Conservation (phyloP, 2,329 filamentous ascomycete genomes). For the Phaeoacremonium minimum region DNA sequence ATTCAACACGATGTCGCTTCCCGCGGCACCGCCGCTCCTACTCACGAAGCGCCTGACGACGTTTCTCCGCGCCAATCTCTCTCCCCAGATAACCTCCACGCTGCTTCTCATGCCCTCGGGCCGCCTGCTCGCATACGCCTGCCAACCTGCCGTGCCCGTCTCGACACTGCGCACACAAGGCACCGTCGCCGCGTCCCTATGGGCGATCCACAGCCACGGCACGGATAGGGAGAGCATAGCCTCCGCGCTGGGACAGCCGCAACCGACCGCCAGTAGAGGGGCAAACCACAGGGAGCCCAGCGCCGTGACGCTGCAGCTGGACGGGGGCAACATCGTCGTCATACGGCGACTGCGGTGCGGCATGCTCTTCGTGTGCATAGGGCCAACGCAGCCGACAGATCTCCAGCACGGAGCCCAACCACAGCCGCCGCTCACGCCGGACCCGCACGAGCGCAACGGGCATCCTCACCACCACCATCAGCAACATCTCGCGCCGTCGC, state of each 20-base stretch:
- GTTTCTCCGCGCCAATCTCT: constrained; percentile 57
- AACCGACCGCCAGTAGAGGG: constrained; percentile 9
- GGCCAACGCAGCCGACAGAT: constrained; percentile 19
- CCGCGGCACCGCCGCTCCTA: constrained; percentile 56
- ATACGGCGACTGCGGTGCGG: constrained; percentile 55
- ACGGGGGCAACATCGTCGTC: constrained; percentile 51
- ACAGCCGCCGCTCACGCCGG: background rate
- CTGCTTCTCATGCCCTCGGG: constrained; percentile 57
- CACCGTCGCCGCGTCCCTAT: constrained; percentile 59
- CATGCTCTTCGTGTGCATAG: constrained; percentile 58
- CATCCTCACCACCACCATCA: constrained; percentile 6
- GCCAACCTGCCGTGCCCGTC: constrained; percentile 39
- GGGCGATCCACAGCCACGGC: constrained; percentile 50
- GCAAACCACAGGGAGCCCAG: constrained; percentile 16
- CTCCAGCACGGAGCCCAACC: constrained; percentile 4
- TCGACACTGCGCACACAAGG: constrained; percentile 57
- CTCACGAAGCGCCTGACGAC: constrained; percentile 61
- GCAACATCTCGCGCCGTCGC: constrained; percentile 15
- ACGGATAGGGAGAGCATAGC: constrained; percentile 21
- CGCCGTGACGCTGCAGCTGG: constrained; percentile 54
- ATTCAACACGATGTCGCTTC: no score
- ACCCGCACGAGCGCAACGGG: constrained; percentile 2
- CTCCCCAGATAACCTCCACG: constrained; percentile 52
- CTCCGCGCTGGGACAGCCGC: constrained; percentile 1
- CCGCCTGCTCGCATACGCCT: constrained; percentile 60